Base-by-base conservation (phyloP, 2,329 filamentous ascomycete species). In the Gremmenia infestans region DNA sequence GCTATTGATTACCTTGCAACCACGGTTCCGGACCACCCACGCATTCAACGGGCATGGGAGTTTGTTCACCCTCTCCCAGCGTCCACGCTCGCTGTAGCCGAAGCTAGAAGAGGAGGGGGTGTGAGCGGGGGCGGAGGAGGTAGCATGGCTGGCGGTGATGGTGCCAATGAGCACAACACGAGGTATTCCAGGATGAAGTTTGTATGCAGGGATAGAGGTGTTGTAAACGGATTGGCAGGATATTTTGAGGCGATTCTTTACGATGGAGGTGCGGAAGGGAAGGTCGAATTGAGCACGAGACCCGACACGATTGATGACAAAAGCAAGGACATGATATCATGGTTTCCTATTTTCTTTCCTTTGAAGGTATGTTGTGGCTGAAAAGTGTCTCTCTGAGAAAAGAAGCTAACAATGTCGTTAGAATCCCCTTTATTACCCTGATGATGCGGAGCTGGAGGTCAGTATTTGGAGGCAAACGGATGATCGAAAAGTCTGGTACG, bases 241-340 rank as follows among this genome's bases (percentile, higher is more conserved):
- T 99, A 97, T 72, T 99, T 99, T 71, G 94, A 99, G 74, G 91
- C 91, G 0, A 90, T 96, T n/a, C 79, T 99, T 19, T 99, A 97
- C 70, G 80, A 80, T 63, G 81, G 72, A 42, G 62, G 68, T 54
- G 50, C 73, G 6, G 72, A 61, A 66, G 75, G 75, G 1, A 85
- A 83, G 64, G 83, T 97, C 4, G 93, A 97, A 75, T 80, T 99
- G 57, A 96, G 91, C 67, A 99, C 89, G 4, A 88, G 96, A 67
- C 95, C 94, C 0, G 88, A 96, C 61, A 89, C 87, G 32, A 97
- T 99, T 74, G 90, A 94, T 54, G 76, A 77, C 55, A 97, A 97
- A 81, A 96, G 91, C 78, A 88, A 88, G 69, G 92, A 95, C 66
- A 99, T 99, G 95, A 96, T 97, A 61, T 96, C 90, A 54, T 99